Conservation (phyloP, 2,329 filamentous ascomycete genomes). For the Botrytis hyacinthi region DNA sequence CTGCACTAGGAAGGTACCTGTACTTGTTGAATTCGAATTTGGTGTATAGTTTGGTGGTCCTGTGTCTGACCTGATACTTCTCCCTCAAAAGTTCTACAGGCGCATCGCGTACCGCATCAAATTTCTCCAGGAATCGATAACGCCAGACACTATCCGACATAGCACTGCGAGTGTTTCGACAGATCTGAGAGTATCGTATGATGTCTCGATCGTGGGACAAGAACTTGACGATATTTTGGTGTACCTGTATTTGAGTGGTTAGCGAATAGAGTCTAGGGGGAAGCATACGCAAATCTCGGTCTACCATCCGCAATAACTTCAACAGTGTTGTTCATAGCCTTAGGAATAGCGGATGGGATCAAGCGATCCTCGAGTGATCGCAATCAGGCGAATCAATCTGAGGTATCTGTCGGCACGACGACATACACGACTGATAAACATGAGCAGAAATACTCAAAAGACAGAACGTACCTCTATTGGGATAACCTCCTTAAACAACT, state of each 20-base stretch:
- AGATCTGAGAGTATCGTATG: conserved; percentile 42
- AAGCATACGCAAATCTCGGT: background rate
- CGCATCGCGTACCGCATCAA: conserved; percentile 40
- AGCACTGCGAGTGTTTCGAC: conserved; percentile 41
- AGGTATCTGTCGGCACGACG: too few species aligned
- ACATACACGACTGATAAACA: background rate
- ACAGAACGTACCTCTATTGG: conserved; percentile 1
- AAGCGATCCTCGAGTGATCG: background rate
- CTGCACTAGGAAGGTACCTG: background rate
- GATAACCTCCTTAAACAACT: background rate
- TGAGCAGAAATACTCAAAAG: background rate
- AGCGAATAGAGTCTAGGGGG: background rate
- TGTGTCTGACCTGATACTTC: conserved; percentile 41
- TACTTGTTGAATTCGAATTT: conserved; percentile 24
- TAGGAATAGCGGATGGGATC: background rate
- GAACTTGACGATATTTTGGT: conserved; percentile 34
- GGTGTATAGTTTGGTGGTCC: conserved; percentile 32
- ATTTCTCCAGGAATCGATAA: conserved; percentile 43
- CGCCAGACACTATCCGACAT: conserved; percentile 49
- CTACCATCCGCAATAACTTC: background rate
- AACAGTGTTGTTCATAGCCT: background rate
- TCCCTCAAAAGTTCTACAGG: conserved; percentile 35
- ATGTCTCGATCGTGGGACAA: conserved; percentile 44
- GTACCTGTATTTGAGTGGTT: conserved; percentile 30
- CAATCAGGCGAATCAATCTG: background rate